Base-by-base conservation (phyloP, 805 yeast genomes). In the Clavispora vitiphila region DNA sequence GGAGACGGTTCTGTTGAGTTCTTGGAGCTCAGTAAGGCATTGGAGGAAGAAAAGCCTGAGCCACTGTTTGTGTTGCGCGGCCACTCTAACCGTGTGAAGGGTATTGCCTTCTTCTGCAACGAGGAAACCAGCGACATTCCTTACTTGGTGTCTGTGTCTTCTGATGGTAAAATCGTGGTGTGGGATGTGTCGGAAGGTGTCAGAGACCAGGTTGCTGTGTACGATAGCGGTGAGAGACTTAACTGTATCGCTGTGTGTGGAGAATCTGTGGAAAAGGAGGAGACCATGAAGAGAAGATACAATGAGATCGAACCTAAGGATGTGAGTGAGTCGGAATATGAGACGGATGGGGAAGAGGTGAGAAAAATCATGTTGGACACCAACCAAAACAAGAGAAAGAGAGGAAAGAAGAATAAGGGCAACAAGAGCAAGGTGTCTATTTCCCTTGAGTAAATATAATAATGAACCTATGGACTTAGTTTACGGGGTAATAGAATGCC, bases 111-210 rank as follows among this genome's bases (percentile, higher is more conserved):
- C 37, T 75, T 72, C 53, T 51, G 55, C 20, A 64, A 69, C 27
- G 69, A 72, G 11, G 71, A 67, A 15, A 60, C 71, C 21, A 41
- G 47, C 34, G 54, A 50, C 20, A 49, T 57, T 18, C 70, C 71
- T 4, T 84, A 74, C 56, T 62, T 93, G 55, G 75, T 86, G 0
- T 83, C 96, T 2, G 86, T 89, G 10, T 86, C 96, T 0, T 86
- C 97, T 0, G 98, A 91, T 62, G 98, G 98, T 20, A 85, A 78
- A 55, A 83, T 91, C 39, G 95, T 93, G 7, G 85, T 91, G 3
- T 91, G 97, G 96, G 84, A 90, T 58, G 49, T 70, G 15, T 34
- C 51, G 2, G 65, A 83, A 57, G 58, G 65, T 1, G 55, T 67
- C 2, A 73, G 75, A 53, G 95, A 86, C 54, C 96, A 89, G 61